Percentiles rank a stretch among this genome's conserved stretches.
Evolutionary conservation across 179 eudicot species (phyloP).

Genomic region (Silene coronaria): DNA sequence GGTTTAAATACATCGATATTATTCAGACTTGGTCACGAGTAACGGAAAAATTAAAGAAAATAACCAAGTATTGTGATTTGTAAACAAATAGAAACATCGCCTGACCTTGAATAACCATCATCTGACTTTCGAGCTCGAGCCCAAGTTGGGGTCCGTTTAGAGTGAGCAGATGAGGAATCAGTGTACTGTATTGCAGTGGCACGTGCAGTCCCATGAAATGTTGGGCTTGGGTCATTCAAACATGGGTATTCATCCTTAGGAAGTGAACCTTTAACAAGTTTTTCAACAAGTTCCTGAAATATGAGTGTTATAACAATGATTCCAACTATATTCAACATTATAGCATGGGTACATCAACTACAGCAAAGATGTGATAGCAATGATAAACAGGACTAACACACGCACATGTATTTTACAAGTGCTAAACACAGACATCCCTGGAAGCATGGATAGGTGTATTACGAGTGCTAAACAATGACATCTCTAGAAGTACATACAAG

Average conservation of each 20-base stretch:
- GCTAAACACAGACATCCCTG: no score
- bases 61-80: not conserved
- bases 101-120: constrained; percentile 91
- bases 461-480: no score
- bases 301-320: not conserved
- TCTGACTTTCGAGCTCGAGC: constrained; percentile 87
- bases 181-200: constrained; percentile 41
- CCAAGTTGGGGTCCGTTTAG: constrained; percentile 87
- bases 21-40: not conserved
- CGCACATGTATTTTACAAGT: no score
- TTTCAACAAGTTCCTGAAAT: constrained; percentile 82
- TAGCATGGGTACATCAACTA: no score
- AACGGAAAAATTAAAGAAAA: not conserved
- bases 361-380: no score
- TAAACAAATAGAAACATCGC: not conserved
- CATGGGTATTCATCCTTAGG: constrained; percentile 84
- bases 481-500: no score
- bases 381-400: no score
- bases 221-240: constrained; percentile 90
- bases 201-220: constrained; percentile 62
- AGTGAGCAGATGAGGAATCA: constrained; percentile 58
- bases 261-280: constrained; percentile 75
- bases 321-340: not conserved
- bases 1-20: not conserved
- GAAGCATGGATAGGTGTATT: no score